Percentiles rank a stretch among this genome's conserved stretches.
Evolutionary conservation across 2,329 filamentous ascomycete genomes (phyloP).

Genomic region (Pseudohalonectria lignicola): DNA sequence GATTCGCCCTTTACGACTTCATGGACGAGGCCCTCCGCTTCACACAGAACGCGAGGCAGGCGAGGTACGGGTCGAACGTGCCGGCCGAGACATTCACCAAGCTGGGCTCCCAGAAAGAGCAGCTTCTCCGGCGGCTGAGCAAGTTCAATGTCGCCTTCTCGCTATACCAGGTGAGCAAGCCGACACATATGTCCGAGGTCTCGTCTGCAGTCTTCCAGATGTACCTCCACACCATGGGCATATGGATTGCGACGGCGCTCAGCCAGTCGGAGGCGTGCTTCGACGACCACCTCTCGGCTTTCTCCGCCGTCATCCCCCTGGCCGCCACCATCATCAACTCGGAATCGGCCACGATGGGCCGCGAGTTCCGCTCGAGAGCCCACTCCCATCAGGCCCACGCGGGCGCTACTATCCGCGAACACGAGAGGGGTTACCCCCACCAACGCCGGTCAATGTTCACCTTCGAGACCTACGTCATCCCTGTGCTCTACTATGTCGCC

Average conservation of each 20-base stretch:
- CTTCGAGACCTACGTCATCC: constrained; percentile 26
- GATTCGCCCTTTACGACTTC: constrained; percentile 23
- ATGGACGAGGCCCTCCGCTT: constrained; percentile 28
- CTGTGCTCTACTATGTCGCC: constrained; percentile 25
- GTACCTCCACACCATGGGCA: constrained; percentile 18
- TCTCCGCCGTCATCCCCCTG: constrained; percentile 21
- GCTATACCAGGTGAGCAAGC: constrained; percentile 14
- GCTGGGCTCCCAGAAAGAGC: constrained; percentile 20
- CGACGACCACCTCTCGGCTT: constrained; percentile 19
- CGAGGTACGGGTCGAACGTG: constrained; percentile 14
- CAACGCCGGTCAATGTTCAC: constrained; percentile 14
- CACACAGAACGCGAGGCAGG: constrained; percentile 14
- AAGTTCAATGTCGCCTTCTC: constrained; percentile 19
- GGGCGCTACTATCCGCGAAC: neutral
- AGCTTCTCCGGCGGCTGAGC: constrained; percentile 17
- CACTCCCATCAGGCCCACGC: neutral
- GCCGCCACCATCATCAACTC: constrained; percentile 16
- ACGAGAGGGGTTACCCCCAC: neutral
- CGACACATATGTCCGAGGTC: constrained; percentile 8
- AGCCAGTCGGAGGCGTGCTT: constrained; percentile 16
- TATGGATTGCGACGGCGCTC: constrained; percentile 21
- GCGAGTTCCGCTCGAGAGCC: constrained; percentile 3
- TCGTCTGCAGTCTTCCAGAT: constrained; percentile 18
- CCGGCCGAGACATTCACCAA: constrained; percentile 12
- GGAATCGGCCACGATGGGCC: constrained; percentile 1